Conservation (phyloP, 306 rosid species). For the Styphnolobium japonicum region DNA sequence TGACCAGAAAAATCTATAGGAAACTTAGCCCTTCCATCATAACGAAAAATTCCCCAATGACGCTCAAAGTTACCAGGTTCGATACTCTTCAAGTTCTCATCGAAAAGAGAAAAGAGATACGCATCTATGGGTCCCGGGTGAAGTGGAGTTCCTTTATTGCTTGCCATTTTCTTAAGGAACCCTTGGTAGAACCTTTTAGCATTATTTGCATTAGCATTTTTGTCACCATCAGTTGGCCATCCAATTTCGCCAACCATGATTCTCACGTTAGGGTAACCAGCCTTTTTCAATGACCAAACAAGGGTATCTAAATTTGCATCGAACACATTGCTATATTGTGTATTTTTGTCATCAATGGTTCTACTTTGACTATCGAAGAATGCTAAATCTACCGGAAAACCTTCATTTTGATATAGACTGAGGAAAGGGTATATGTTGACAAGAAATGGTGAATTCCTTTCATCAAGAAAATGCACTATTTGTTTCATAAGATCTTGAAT, state of each 20-base stretch:
- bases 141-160: slow-evolving; percentile 60
- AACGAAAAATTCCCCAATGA: slow-evolving; percentile 78
- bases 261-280: slow-evolving; percentile 32
- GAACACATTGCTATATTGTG: slow-evolving; percentile 51
- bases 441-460: slow-evolving; percentile 45
- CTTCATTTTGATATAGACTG: slow-evolving; percentile 42
- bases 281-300: slow-evolving; percentile 48
- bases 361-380: slow-evolving; percentile 40
- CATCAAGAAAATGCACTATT: slow-evolving; percentile 37
- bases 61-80: slow-evolving; percentile 71
- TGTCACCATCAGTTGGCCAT: slow-evolving; percentile 82
- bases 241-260: slow-evolving; percentile 81
- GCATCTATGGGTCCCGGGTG: slow-evolving; percentile 31
- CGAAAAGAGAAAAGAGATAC: slow-evolving; percentile 60
- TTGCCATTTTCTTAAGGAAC: slow-evolving; percentile 52
- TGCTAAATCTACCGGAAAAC: slow-evolving; percentile 58
- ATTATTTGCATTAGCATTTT: slow-evolving; percentile 18
- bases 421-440: slow-evolving; percentile 91
- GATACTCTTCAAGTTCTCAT: slow-evolving; percentile 68
- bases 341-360: slow-evolving; percentile 39
- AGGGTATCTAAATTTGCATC: slow-evolving; percentile 80
- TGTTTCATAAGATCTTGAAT: slow-evolving; percentile 30
- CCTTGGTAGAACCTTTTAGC: slow-evolving; percentile 73
- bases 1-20: slow-evolving; percentile 54
- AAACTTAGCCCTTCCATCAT: slow-evolving; percentile 67